Evolutionary conservation across 2,329 filamentous ascomycete species (phyloP), one percentile per base, ranked within the genome.

Genomic region (Microdochium paspali): DNA sequence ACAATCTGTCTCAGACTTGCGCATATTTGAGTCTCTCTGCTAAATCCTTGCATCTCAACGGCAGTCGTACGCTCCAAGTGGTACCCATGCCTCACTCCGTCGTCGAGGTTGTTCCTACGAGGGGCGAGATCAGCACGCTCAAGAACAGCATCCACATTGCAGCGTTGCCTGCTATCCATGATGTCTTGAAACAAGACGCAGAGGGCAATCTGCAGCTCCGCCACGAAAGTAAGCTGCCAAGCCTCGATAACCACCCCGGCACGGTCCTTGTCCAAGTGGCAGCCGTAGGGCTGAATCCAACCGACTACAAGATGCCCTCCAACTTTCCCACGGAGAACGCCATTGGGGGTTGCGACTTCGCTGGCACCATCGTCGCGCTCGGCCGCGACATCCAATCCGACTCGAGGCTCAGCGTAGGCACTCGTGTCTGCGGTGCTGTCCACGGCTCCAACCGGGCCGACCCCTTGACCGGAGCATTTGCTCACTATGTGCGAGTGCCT

Each of bases 341-440:
- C 12, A 47, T 49, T 21, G 2, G 48, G 10, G 54, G 54, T 7
- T 48, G 26, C 9, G 54, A 55, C 47, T 54, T 48, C 39, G 44
- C 51, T 28, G 54, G 52, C 10, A 40, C 39, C 1, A 46, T 51
- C 9, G 43, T 44, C 3, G 47, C 47, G 4, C 18, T 48, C 1
- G 47, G 47, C 3, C 24, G 31, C 4, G 49, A 46, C 3, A 44
- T 21, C 1, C 39, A 43, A 4, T 49, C 54, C 30, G 52, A 53
- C 24, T 53, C 53, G 35, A 51, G 3, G 54, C 60, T 4, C 26
- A 13, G 7, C 26, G 13, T 28, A 7, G 66, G 68, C 9, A 66
- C 70, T 55, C 55, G 55, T 5, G 63, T 68, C 4, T 61, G 58
- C n/a, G 68, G 67, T 7, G 54, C 58, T 13, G 60, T 61, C 4